phyloP scores from a whole-genome alignment of 2,329 filamentous ascomycete genomes.

The Fusarium hainanense region DNA sequence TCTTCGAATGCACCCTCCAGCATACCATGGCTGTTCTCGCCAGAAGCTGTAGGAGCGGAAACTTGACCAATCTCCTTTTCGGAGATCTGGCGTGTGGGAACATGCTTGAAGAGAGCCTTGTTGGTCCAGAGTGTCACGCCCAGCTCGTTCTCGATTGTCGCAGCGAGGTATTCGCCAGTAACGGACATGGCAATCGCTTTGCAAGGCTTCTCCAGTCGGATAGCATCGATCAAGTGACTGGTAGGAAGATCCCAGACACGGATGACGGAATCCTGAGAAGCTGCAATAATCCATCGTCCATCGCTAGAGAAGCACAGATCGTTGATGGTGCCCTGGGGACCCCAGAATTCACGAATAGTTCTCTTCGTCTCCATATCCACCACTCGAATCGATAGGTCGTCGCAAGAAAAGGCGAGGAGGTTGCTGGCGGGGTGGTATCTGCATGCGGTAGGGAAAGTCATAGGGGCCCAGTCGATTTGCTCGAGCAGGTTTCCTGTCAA shows the following conservation, averaged over 20 bases:
- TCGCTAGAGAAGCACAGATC: constrained; percentile 92
- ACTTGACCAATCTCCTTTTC: constrained; percentile 77
- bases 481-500: constrained; percentile 81
- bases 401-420: constrained; percentile 87
- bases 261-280: constrained; percentile 81
- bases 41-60: constrained; percentile 78
- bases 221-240: constrained; percentile 92
- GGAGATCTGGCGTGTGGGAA: constrained; percentile 85
- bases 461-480: constrained; percentile 83
- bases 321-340: constrained; percentile 77
- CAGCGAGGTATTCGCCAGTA: constrained; percentile 94
- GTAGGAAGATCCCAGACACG: constrained; percentile 96
- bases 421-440: constrained; percentile 87
- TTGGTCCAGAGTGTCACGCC: constrained; percentile 98
- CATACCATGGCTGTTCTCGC: constrained; percentile 80
- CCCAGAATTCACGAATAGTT: constrained; percentile 93
- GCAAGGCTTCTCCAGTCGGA: constrained; percentile 81
- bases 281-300: constrained; percentile 91
- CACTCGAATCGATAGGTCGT: constrained; percentile 87
- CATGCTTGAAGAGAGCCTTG: constrained; percentile 87
- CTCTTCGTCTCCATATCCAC: constrained; percentile 91
- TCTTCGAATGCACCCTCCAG: constrained; percentile 81
- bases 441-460: constrained; percentile 79
- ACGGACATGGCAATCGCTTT: constrained; percentile 87
- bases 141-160: constrained; percentile 81